Percentiles rank a stretch among this genome's conserved stretches.
Conservation (phyloP, 2,329 filamentous ascomycete genomes). For the Clarireedia homoeocarpa region DNA sequence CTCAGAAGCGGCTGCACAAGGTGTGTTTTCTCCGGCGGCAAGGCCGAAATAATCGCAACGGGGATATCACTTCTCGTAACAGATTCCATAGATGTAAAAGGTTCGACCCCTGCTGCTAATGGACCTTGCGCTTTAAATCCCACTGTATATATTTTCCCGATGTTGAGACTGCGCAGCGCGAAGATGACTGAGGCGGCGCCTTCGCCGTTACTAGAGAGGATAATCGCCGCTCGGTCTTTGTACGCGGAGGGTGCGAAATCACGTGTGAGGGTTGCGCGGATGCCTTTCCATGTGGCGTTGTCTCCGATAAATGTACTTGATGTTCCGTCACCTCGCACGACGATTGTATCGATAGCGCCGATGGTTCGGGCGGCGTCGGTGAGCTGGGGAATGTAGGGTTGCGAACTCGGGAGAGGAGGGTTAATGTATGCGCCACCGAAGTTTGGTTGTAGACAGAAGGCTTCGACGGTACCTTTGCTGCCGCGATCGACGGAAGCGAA, state of each 20-base stretch:
- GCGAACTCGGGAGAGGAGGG: constrained; percentile 54
- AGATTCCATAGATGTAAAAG: constrained; percentile 63
- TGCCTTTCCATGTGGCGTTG: constrained; percentile 80
- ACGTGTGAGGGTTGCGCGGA: constrained; percentile 70
- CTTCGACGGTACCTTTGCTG: constrained; percentile 58
- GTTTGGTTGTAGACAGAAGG: constrained; percentile 61
- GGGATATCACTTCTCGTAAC: constrained; percentile 73
- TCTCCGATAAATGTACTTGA: constrained; percentile 61
- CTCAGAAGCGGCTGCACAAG: constrained; percentile 71
- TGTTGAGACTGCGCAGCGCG: constrained; percentile 65
- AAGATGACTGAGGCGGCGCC: constrained; percentile 75
- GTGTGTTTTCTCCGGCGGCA: constrained; percentile 70
- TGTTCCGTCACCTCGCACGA: constrained; percentile 46
- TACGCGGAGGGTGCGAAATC: constrained; percentile 81
- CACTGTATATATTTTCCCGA: constrained; percentile 76
- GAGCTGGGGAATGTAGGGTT: constrained; percentile 54
- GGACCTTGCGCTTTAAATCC: constrained; percentile 62
- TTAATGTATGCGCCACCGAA: constrained; percentile 81
- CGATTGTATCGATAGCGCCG: constrained; percentile 74
- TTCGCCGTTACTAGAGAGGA: constrained; percentile 64
- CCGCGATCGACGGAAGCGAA: constrained; percentile 68
- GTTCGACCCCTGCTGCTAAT: constrained; percentile 57
- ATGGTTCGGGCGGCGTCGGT: constrained; percentile 73
- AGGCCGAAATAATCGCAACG: constrained; percentile 73
- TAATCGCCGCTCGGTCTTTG: constrained; percentile 63